Conservation (phyloP, 1,139 yeast genomes). For the Diutina rugosa region DNA sequence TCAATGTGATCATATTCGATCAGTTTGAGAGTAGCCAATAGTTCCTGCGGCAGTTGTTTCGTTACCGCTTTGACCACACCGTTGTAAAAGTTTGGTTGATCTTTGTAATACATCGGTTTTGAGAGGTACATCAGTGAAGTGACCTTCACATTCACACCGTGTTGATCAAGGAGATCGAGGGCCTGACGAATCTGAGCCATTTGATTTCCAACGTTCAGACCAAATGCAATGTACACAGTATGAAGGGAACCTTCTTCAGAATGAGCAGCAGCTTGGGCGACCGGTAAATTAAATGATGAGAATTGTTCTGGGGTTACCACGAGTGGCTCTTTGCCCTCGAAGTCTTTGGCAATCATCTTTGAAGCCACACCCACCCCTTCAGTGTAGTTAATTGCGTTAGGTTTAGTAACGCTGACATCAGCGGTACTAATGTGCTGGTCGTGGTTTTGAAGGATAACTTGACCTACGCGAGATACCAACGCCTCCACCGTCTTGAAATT, state of each 20-base stretch:
- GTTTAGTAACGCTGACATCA: constrained; percentile 59
- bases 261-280: constrained; percentile 8
- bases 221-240: constrained; percentile 71
- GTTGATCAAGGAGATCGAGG: constrained; percentile 28
- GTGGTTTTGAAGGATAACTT: constrained; percentile 34
- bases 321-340: constrained; percentile 10
- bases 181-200: constrained; percentile 50
- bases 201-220: constrained; percentile 74
- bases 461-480: constrained; percentile 62
- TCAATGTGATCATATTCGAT: constrained; percentile 64
- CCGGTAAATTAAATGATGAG: constrained; percentile 24
- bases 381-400: constrained; percentile 79
- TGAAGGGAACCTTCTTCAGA: constrained; percentile 16
- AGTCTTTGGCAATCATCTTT: constrained; percentile 14
- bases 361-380: constrained; percentile 81
- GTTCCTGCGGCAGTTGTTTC: constrained; percentile 43
- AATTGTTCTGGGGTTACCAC: not conserved
- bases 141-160: constrained; percentile 34
- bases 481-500: constrained; percentile 92
- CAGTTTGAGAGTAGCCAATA: constrained; percentile 49
- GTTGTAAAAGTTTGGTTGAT: constrained; percentile 74
- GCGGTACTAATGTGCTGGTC: constrained; percentile 6
- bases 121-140: constrained; percentile 78
- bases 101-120: constrained; percentile 80
- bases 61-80: constrained; percentile 56